These are phyloP conservation scores for Auriscalpium microsporum DNA, from an alignment of 768 basidiomycete species.

Conservation along the genomic window DNA sequence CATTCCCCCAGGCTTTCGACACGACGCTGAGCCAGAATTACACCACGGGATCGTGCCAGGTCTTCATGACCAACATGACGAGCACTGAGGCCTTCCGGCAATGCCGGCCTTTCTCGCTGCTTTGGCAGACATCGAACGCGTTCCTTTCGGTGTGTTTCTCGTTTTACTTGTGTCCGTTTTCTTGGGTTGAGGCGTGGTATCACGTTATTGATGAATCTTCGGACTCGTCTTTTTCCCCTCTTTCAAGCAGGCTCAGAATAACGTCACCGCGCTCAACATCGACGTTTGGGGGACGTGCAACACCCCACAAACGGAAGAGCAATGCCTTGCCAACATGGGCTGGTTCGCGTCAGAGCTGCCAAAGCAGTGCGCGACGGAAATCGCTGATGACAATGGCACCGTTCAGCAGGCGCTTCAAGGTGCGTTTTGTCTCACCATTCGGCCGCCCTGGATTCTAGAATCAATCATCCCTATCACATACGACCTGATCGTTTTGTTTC, in stretches of 20 bases:
- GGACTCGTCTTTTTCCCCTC: constrained; percentile 1
- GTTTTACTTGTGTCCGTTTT: constrained; percentile 4
- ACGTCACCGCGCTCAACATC: constrained; percentile 53
- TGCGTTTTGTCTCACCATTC: constrained; percentile 15
- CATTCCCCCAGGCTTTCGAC: constrained; percentile 74
- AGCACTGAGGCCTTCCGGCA: constrained; percentile 46
- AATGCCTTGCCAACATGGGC: constrained; percentile 62
- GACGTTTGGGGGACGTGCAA: constrained; percentile 80
- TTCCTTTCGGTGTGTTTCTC: constrained; percentile 44
- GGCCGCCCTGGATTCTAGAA: too few species aligned
- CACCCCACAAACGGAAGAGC: constrained; percentile 35
- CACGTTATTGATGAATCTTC: constrained; percentile 6
- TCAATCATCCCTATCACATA: too few species aligned
- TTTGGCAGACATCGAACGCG: constrained; percentile 43
- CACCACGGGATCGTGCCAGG: constrained; percentile 51
- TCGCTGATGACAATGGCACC: constrained; percentile 41
- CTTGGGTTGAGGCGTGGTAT: constrained; percentile 1
- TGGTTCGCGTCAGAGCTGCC: constrained; percentile 47
- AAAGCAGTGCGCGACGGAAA: constrained; percentile 46
- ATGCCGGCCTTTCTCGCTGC: constrained; percentile 71
- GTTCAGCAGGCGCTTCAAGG: constrained; percentile 49
- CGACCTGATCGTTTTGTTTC: too few species aligned
- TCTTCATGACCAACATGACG: constrained; percentile 75
- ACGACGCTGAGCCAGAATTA: constrained; percentile 56
- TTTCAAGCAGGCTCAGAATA: constrained; percentile 49